Evolutionary conservation across 768 basidiomycete species (phyloP).

Genomic region (Lactarius indigo): DNA sequence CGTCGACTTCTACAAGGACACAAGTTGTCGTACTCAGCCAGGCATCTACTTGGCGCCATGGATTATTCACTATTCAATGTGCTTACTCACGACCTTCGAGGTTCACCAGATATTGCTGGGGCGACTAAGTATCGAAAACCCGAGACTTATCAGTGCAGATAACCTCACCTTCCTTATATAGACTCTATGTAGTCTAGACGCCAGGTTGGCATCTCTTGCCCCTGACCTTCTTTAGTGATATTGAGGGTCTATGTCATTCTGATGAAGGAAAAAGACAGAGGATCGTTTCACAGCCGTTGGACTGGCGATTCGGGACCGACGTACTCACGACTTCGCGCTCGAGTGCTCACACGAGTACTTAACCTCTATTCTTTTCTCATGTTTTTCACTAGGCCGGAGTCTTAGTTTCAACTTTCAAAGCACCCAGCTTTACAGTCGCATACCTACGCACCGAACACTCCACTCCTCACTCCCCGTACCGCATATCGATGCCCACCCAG

Average conservation of each 20-base stretch:
- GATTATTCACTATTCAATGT: background rate
- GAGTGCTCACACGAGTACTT: conserved; percentile 1
- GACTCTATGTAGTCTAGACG: background rate
- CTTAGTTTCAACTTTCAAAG: background rate
- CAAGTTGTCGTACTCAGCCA: background rate
- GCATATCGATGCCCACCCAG: background rate
- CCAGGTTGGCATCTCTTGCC: background rate
- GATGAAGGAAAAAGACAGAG: background rate
- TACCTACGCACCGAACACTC: background rate
- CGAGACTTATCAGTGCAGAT: background rate
- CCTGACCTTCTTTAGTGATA: background rate
- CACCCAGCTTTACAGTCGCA: background rate
- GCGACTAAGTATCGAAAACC: background rate
- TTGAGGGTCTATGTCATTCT: conserved; percentile 2
- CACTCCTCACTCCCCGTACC: background rate
- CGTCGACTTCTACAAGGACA: background rate
- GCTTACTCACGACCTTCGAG: background rate
- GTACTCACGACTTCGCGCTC: background rate
- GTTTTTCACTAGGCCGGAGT: background rate
- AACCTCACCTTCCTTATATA: background rate
- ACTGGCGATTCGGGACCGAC: background rate
- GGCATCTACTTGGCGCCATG: background rate
- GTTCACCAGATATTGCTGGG: no score
- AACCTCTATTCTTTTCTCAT: background rate
- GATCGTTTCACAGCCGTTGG: conserved; percentile 4